Percentiles rank a stretch among this genome's conserved stretches.
These are phyloP conservation scores for Pythium graminicola DNA, from an alignment of 352 stramenopile species.

Conservation along the genomic window DNA sequence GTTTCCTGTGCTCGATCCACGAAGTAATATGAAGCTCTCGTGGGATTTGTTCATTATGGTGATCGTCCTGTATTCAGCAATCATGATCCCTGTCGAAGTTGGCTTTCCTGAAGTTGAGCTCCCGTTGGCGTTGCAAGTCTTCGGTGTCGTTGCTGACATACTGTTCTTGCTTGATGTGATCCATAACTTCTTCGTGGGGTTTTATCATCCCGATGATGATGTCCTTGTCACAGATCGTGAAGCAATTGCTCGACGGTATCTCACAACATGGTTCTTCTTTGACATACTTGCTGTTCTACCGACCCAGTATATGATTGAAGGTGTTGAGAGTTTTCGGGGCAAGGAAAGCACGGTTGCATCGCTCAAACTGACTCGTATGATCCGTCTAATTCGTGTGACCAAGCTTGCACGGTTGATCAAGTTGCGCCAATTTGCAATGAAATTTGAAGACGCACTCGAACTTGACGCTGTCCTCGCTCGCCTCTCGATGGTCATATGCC, in stretches of 20 bases:
- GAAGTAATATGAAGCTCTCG: conserved; percentile 43
- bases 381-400: conserved; percentile 58
- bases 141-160: conserved; percentile 36
- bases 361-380: conserved; percentile 55
- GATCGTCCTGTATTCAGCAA: conserved; percentile 64
- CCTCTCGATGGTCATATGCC: conserved; percentile 51
- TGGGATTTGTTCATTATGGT: conserved; percentile 72
- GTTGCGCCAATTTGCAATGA: conserved; percentile 57
- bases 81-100: conserved; percentile 65
- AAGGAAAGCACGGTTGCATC: conserved; percentile 44
- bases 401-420: conserved; percentile 71
- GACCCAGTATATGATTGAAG: conserved; percentile 41
- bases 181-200: conserved; percentile 69
- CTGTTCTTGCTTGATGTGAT: conserved; percentile 62
- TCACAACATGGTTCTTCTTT: conserved; percentile 52
- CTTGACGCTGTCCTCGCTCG: conserved; percentile 58
- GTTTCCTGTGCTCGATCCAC: conserved; percentile 47
- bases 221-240: conserved; percentile 38
- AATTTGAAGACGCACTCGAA: conserved; percentile 62
- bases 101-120: conserved; percentile 59
- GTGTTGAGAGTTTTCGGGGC: conserved; percentile 2
- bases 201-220: conserved; percentile 58
- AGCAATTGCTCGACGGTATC: conserved; percentile 44
- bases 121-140: conserved; percentile 13
- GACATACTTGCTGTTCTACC: conserved; percentile 47